phyloP scores from a whole-genome alignment of 2,329 filamentous ascomycete species.

The Colletotrichum sansevieriae region DNA sequence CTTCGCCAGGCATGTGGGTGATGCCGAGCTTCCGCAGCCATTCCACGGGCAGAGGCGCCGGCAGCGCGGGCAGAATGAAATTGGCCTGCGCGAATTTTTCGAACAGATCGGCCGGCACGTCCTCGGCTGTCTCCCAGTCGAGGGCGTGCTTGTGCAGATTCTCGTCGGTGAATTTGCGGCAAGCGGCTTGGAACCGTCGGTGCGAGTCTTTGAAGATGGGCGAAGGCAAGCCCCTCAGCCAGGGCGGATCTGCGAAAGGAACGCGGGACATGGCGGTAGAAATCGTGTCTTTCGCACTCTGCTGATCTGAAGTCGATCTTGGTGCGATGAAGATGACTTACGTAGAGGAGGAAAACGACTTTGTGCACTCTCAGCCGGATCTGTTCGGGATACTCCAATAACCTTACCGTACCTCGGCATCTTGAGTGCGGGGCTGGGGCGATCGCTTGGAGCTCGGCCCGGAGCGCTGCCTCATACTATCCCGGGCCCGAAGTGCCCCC shows the following conservation, averaged over 20 bases:
- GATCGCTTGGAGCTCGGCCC: no score
- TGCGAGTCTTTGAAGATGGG: slow-evolving; percentile 79
- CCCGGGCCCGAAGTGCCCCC: no score
- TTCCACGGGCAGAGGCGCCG: slow-evolving; percentile 75
- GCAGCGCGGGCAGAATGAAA: slow-evolving; percentile 79
- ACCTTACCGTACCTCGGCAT: no score
- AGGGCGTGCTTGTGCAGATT: slow-evolving; percentile 72
- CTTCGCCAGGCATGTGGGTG: slow-evolving; percentile 72
- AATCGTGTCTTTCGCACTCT: no score
- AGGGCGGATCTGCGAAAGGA: slow-evolving; percentile 81
- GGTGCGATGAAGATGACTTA: no score
- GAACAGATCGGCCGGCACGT: slow-evolving; percentile 74
- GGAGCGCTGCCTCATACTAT: no score
- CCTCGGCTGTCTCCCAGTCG: slow-evolving; percentile 78
- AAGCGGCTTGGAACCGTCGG: slow-evolving; percentile 74
- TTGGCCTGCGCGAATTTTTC: slow-evolving; percentile 72
- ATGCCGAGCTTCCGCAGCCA: slow-evolving; percentile 77
- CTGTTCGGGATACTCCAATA: no score
- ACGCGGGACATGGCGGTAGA: background rate
- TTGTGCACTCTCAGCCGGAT: background rate
- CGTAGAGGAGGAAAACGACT: background rate
- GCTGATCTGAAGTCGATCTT: no score
- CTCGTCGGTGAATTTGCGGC: slow-evolving; percentile 74
- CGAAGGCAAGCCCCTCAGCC: slow-evolving; percentile 76
- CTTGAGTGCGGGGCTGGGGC: no score